A percentile compares a stretch with the other conserved stretches of the same genome.
Evolutionary conservation across 768 basidiomycete species (phyloP).

Genomic region (Suillus variegatus): DNA sequence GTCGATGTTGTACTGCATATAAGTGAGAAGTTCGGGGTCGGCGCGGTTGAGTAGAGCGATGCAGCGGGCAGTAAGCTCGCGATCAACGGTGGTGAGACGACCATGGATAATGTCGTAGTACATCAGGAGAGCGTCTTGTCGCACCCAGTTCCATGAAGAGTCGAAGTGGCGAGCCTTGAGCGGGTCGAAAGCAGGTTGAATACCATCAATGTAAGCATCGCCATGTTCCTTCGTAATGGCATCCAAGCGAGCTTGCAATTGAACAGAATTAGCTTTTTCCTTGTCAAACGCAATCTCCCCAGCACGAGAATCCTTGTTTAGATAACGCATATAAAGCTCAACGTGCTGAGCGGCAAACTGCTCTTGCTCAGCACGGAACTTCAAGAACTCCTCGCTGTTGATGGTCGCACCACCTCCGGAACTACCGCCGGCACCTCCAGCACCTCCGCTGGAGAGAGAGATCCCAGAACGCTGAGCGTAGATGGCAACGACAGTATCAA

Average conservation of each 20-base stretch:
- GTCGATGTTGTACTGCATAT: constrained; percentile 96
- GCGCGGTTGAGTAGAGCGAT: constrained; percentile 98
- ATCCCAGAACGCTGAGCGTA: constrained; percentile 93
- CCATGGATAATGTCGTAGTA: constrained; percentile 99
- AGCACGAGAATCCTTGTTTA: constrained; percentile 88
- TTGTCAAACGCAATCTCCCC: constrained; percentile 89
- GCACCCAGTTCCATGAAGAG: constrained; percentile 99
- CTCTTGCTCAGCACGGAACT: constrained; percentile 93
- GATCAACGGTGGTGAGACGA: constrained; percentile 89
- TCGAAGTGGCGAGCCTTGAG: constrained; percentile 98
- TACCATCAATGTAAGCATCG: constrained; percentile 90
- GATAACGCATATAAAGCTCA: constrained; percentile 96
- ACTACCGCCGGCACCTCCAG: constrained; percentile 59
- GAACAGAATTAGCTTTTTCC: constrained; percentile 72
- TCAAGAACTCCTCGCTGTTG: constrained; percentile 97
- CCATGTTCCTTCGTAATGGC: constrained; percentile 91
- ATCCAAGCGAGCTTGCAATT: constrained; percentile 86
- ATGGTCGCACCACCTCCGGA: constrained; percentile 80
- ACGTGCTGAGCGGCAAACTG: constrained; percentile 91
- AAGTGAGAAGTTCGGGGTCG: constrained; percentile 85
- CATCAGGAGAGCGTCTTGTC: constrained; percentile 95
- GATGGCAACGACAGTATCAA: constrained; percentile 78
- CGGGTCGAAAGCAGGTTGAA: constrained; percentile 92
- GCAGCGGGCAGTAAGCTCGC: constrained; percentile 95
- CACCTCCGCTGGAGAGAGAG: constrained; percentile 69